These are phyloP conservation scores for Emmonsia crescens DNA, from an alignment of 2,329 filamentous ascomycete species.

Conservation along the genomic window DNA sequence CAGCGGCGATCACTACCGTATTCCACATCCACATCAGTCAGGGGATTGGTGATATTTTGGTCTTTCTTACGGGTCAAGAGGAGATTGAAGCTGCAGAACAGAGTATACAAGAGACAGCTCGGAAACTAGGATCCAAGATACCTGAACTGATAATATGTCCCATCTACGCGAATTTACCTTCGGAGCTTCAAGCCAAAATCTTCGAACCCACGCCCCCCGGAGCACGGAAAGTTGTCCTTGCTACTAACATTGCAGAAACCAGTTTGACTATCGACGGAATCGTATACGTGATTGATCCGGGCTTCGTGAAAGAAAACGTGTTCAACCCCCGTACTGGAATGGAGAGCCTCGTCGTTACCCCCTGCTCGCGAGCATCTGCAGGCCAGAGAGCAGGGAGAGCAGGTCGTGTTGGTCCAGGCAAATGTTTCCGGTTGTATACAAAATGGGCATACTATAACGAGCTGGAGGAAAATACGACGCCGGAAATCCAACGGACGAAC, in stretches of 20 bases:
- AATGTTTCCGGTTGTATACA: slow-evolving; percentile 88
- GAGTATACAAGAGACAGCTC: slow-evolving; percentile 72
- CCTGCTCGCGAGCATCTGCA: slow-evolving; percentile 81
- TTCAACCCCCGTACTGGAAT: slow-evolving; percentile 88
- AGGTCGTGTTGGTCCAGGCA: slow-evolving; percentile 81
- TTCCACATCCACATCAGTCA: slow-evolving; percentile 92
- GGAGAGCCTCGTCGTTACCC: slow-evolving; percentile 82
- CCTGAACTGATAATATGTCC: slow-evolving; percentile 83
- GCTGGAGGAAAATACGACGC: slow-evolving; percentile 81
- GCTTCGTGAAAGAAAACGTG: slow-evolving; percentile 89
- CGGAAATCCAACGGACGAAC: slow-evolving; percentile 86
- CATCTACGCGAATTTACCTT: slow-evolving; percentile 87
- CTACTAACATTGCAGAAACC: slow-evolving; percentile 96
- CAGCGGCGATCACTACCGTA: slow-evolving; percentile 80
- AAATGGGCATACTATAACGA: slow-evolving; percentile 93
- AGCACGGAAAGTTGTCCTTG: slow-evolving; percentile 80
- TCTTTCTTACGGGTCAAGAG: slow-evolving; percentile 92
- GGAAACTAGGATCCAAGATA: slow-evolving; percentile 74
- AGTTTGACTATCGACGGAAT: slow-evolving; percentile 93
- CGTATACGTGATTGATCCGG: slow-evolving; percentile 89
- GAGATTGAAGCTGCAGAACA: slow-evolving; percentile 85
- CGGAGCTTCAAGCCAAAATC: slow-evolving; percentile 82
- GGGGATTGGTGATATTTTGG: slow-evolving; percentile 75
- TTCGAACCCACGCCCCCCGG: slow-evolving; percentile 84
- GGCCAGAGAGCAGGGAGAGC: slow-evolving; percentile 90